These are phyloP conservation scores for Globisporangium mamillatum DNA, from an alignment of 352 stramenopile genomes.

Conservation along the genomic window DNA sequence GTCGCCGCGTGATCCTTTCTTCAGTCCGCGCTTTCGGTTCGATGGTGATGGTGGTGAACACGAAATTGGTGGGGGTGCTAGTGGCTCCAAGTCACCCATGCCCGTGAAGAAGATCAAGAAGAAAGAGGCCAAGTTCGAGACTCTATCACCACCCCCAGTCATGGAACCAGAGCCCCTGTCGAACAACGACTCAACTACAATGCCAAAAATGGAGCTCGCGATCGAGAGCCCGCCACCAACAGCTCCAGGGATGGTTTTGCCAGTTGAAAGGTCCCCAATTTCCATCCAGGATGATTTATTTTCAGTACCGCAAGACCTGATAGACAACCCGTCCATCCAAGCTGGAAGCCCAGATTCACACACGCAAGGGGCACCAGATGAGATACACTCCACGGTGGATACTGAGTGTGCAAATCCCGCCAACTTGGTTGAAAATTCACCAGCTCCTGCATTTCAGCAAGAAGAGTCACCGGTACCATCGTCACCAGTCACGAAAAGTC, in stretches of 20 bases:
- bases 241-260: neutral
- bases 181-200: neutral
- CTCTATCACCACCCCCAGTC: neutral
- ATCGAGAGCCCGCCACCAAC: neutral
- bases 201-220: neutral
- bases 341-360: neutral
- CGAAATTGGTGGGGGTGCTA: neutral
- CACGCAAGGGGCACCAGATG: neutral
- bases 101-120: constrained; percentile 11
- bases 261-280: neutral
- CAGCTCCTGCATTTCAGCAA: neutral
- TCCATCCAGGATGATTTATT: neutral
- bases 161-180: neutral
- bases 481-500: neutral
- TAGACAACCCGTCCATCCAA: neutral
- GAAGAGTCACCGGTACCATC: neutral
- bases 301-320: neutral
- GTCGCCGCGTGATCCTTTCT: constrained; percentile 58
- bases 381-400: neutral
- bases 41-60: constrained; percentile 9
- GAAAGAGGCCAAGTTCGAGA: constrained; percentile 12
- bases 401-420: neutral
- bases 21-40: constrained; percentile 68
- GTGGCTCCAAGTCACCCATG: constrained; percentile 1
- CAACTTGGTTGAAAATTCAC: neutral